A percentile compares a stretch with the other conserved stretches of the same genome.
These are phyloP conservation scores for Golubevia pallescens DNA, from an alignment of 1,284 basidiomycete genomes.

Conservation along the genomic window DNA sequence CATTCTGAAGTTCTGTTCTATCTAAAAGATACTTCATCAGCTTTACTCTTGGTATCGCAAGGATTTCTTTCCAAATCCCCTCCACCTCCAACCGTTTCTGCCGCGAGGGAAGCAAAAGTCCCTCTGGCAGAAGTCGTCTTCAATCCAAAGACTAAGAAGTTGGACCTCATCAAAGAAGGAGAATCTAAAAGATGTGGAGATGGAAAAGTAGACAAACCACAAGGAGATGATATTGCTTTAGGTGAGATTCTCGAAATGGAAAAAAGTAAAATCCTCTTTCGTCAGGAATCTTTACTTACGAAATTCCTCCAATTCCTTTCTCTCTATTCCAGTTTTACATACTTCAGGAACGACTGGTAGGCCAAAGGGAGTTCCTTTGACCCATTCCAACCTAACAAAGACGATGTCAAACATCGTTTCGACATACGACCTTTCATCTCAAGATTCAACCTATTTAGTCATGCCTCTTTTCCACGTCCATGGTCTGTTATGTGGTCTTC, in stretches of 20 bases:
- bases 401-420: conserved; percentile 71
- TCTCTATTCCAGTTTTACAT: no score
- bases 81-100: conserved; percentile 28
- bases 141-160: conserved; percentile 22
- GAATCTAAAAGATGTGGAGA: no score
- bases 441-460: conserved; percentile 69
- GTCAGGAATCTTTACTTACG: no score
- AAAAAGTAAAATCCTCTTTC: no score
- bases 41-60: conserved; percentile 54
- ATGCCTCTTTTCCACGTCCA: conserved; percentile 77
- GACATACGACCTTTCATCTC: conserved; percentile 70
- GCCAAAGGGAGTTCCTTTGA: conserved; percentile 70
- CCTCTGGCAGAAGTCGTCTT: conserved; percentile 55
- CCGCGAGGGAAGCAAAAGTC: conserved; percentile 40
- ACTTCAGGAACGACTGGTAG: conserved; percentile 73
- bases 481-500: conserved; percentile 72
- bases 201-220: conserved; percentile 20
- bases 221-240: conserved; percentile 25
- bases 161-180: neutral
- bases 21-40: conserved; percentile 64
- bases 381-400: conserved; percentile 70
- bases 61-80: conserved; percentile 31
- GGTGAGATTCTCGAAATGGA: no score
- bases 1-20: conserved; percentile 64
- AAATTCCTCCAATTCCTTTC: no score